Conservation (phyloP, 2,329 filamentous ascomycete species). For the Tricladium varicosporioides region DNA sequence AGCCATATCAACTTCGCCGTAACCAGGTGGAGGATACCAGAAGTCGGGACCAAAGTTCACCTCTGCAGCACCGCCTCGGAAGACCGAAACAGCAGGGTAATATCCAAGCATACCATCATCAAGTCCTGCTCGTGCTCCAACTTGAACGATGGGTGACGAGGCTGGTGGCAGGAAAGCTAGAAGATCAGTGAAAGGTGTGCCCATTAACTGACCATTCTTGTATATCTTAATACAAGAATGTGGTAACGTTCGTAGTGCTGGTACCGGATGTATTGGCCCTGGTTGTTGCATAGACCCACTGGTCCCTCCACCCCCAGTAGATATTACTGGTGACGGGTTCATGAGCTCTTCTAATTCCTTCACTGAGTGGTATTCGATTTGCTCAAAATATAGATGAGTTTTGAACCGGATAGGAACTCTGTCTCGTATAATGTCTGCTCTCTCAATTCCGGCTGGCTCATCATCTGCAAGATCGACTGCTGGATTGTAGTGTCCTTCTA, state of each 20-base stretch:
- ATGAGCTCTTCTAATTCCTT: constrained; percentile 86
- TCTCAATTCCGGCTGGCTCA: constrained; percentile 46
- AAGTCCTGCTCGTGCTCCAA: constrained; percentile 78
- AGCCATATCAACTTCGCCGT: constrained; percentile 50
- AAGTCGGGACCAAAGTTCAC: constrained; percentile 94
- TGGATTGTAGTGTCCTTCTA: constrained; percentile 84
- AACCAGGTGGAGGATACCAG: constrained; percentile 76
- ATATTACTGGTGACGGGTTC: constrained; percentile 59
- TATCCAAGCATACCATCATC: constrained; percentile 96
- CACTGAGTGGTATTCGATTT: constrained; percentile 81
- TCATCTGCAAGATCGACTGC: constrained; percentile 70
- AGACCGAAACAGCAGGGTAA: constrained; percentile 89
- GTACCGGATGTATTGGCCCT: constrained; percentile 68
- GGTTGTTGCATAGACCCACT: constrained; percentile 50
- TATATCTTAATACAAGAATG: constrained; percentile 84
- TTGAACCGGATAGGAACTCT: constrained; percentile 94
- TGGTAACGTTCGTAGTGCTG: constrained; percentile 81
- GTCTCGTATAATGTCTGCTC: constrained; percentile 85
- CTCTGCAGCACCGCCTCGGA: constrained; percentile 85
- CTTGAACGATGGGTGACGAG: constrained; percentile 67
- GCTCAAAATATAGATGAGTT: constrained; percentile 89
- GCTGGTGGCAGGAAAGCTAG: constrained; percentile 90
- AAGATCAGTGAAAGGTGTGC: constrained; percentile 83
- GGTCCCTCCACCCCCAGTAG: constrained; percentile 34
- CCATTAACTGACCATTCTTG: constrained; percentile 86